These are phyloP conservation scores for Fusarium mexicanum DNA, from an alignment of 2,329 filamentous ascomycete species.

Conservation along the genomic window DNA sequence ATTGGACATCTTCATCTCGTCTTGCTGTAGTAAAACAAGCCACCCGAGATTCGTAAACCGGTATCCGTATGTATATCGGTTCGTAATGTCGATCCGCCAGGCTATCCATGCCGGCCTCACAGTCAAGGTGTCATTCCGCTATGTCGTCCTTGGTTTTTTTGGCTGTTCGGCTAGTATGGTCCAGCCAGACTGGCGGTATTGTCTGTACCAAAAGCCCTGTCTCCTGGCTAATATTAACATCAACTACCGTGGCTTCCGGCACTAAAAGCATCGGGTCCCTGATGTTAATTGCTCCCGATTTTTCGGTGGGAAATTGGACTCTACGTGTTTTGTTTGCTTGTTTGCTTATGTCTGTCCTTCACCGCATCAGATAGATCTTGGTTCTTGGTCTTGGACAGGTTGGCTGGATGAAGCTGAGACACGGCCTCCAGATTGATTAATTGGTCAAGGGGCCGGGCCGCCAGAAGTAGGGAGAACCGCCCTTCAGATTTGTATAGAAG, in stretches of 20 bases:
- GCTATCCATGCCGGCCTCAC: constrained; percentile 32
- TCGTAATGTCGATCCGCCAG: constrained; percentile 25
- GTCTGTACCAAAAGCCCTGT: constrained; percentile 14
- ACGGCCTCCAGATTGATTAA: constrained; percentile 1
- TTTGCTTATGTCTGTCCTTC: background rate
- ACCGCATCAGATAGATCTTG: constrained; percentile 13
- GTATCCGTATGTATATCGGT: constrained; percentile 8
- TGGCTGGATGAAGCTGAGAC: constrained; percentile 27
- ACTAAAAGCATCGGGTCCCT: constrained; percentile 7
- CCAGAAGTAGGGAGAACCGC: background rate
- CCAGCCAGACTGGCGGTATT: constrained; percentile 34
- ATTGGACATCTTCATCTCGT: constrained; percentile 21
- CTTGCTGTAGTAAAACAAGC: constrained; percentile 3
- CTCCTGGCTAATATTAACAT: constrained; percentile 18
- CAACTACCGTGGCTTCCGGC: constrained; percentile 36
- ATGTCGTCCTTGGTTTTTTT: constrained; percentile 18
- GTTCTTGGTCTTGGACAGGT: constrained; percentile 23
- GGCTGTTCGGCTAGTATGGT: constrained; percentile 20
- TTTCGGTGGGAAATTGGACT: constrained; percentile 16
- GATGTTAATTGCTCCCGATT: background rate
- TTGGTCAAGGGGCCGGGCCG: background rate
- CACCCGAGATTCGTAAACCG: constrained; percentile 6
- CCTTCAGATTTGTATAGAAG: background rate
- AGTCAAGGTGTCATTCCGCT: constrained; percentile 32
- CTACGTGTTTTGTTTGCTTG: background rate